Conservation (phyloP, 768 basidiomycete genomes). For the Lactarius akahatsu region DNA sequence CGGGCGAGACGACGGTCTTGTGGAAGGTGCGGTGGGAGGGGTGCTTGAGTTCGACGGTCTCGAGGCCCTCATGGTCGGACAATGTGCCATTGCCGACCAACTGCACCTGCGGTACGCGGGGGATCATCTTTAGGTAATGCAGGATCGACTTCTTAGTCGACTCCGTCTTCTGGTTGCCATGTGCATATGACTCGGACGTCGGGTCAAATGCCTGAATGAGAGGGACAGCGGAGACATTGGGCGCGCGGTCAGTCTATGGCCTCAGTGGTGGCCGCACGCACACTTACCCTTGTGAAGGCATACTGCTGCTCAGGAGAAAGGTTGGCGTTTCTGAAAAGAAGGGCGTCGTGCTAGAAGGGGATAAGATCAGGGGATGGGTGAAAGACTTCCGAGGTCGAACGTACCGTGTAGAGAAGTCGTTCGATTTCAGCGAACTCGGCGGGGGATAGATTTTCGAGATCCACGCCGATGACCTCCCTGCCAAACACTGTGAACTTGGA, state of each 20-base stretch:
- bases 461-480: slow-evolving; percentile 68
- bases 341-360: slow-evolving; percentile 57
- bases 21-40: slow-evolving; percentile 83
- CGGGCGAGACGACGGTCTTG: slow-evolving; percentile 64
- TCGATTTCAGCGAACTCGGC: slow-evolving; percentile 66
- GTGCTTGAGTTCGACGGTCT: slow-evolving; percentile 72
- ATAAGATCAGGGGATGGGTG: neutral
- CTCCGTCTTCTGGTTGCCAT: slow-evolving; percentile 86
- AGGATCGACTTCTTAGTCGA: slow-evolving; percentile 74
- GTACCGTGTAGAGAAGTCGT: slow-evolving; percentile 74
- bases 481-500: slow-evolving; percentile 71
- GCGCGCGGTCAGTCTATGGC: neutral
- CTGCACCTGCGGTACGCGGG: slow-evolving; percentile 82
- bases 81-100: slow-evolving; percentile 85
- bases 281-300: slow-evolving; percentile 72
- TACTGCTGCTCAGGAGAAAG: slow-evolving; percentile 83
- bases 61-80: slow-evolving; percentile 74
- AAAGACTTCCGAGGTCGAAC: slow-evolving; percentile 22
- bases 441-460: slow-evolving; percentile 60
- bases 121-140: slow-evolving; percentile 86
- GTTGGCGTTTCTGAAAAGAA: slow-evolving; percentile 70
- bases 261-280: neutral
- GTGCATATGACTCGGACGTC: slow-evolving; percentile 63
- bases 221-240: slow-evolving; percentile 9
- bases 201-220: slow-evolving; percentile 71